Base-by-base conservation (phyloP, 768 basidiomycete genomes). In the Scleroderma citrinum region DNA sequence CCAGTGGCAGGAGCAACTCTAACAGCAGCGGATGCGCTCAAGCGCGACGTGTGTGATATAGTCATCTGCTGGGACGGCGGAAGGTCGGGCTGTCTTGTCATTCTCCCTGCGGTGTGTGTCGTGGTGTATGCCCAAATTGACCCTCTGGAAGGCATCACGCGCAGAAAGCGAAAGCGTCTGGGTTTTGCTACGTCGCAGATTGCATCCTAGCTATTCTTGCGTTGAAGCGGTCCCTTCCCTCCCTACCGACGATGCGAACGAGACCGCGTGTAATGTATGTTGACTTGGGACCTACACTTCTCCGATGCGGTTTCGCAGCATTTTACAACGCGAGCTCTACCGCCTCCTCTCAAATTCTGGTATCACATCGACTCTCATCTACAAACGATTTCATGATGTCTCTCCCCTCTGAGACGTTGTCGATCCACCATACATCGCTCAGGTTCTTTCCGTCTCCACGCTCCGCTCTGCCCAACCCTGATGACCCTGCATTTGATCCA, bases 171-270 rank as follows among this genome's bases (percentile, higher is more conserved):
- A 74, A 71, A 37, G 92, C 92, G 1, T 81, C 87, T 3, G 94
- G 94, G 0, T 98, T 89, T 67, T 98, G 94, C 71, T 98, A 96
- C 61, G 87, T 97, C 19, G 87, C 91, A 2, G 94, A 97, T 61
- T 83, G 86, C 47, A 78, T 92, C 10, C 76, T 97, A 1, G 85
- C 85, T 1, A 82, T 96, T 50, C 76, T 94, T 49, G 71, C 77
- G 4, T 75, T 96, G 37, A 82, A 78, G 54, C 73, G 74, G 17
- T 52, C 68, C 5, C 55, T 58, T 1, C 54, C 61, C 45, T 47
- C 31, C 39, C 20, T 47, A 17, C 23, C 59, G n/a, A 37, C 62
- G 16, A 44, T 51, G 26, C 61, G 67, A 47, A n/a, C n/a, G n/a
- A 77, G 75, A 52, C 73, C 78, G 1, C 78, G 87, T 2, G 75